Percentiles rank a stretch among this genome's conserved stretches.
These are phyloP conservation scores for Coprinellus micaceus DNA, from an alignment of 768 basidiomycete genomes.

Conservation along the genomic window DNA sequence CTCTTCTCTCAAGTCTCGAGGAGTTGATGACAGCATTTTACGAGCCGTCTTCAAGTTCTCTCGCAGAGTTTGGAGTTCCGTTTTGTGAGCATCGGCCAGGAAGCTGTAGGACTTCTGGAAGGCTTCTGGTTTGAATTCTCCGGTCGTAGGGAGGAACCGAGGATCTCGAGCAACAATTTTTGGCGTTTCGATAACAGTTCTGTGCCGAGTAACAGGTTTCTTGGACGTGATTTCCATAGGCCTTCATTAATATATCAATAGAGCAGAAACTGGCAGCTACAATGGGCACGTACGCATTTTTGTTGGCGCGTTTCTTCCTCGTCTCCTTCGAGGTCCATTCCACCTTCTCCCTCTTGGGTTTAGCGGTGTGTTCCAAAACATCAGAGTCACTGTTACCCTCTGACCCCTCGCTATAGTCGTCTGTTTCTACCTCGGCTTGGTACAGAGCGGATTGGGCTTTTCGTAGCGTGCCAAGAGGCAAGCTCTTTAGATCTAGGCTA, in stretches of 20 bases:
- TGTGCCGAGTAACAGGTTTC: slow-evolving; percentile 70
- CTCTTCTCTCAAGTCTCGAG: slow-evolving; percentile 54
- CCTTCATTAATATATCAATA: slow-evolving; percentile 33
- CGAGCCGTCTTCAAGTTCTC: slow-evolving; percentile 66
- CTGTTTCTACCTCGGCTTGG: slow-evolving; percentile 34
- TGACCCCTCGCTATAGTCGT: slow-evolving; percentile 33
- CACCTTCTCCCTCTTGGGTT: slow-evolving; percentile 34
- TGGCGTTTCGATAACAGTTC: slow-evolving; percentile 65
- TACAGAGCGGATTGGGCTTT: slow-evolving; percentile 59
- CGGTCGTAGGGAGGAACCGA: slow-evolving; percentile 73
- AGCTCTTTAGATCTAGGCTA: slow-evolving; percentile 53
- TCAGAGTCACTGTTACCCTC: slow-evolving; percentile 7
- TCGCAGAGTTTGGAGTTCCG: slow-evolving; percentile 62
- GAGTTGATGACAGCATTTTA: slow-evolving; percentile 58
- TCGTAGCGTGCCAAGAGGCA: slow-evolving; percentile 64
- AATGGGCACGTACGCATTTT: slow-evolving; percentile 73
- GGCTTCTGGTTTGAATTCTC: slow-evolving; percentile 58
- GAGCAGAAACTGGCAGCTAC: neutral
- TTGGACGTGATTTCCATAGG: slow-evolving; percentile 84
- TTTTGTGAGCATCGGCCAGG: slow-evolving; percentile 57
- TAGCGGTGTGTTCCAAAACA: slow-evolving; percentile 20
- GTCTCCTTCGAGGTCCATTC: slow-evolving; percentile 36
- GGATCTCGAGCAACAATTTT: slow-evolving; percentile 76
- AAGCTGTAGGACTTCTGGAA: slow-evolving; percentile 76
- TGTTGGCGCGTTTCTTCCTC: slow-evolving; percentile 57